Base-by-base conservation (phyloP, 805 yeast species). In the Candida anglica region DNA sequence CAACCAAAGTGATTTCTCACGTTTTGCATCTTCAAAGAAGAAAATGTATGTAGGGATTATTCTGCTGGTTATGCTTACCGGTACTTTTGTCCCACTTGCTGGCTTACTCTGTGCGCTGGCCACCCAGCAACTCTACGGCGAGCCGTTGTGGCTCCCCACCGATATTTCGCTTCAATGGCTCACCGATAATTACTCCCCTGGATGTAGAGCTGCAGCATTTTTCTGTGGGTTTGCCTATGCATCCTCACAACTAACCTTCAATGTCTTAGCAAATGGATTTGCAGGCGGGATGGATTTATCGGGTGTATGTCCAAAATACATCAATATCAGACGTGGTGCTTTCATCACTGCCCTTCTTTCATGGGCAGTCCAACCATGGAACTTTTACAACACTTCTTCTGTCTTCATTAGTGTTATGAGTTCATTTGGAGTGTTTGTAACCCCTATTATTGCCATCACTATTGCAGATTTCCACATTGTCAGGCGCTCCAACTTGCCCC, bases 81-180 rank as follows among this genome's bases (percentile, higher is more conserved):
- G 42, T 8, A 39, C 42, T 16, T 39, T 39, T 19, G 42, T 36
- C 10, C 42, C 42, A 2, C 22, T 39, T 8, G 40, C 40, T 4
- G 94, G 95, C 49, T 77, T 85, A 34, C 58, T 85, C 33, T 82
- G 84, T 19, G 77, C 89, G 11, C 79, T 89, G 4, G 82, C 93
- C 1, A 79, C 88, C 4, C 65, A 75, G 22, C 52, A 66, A 5
- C 50, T 82, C 44, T 83, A 75, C 50, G 81, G 80, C 15, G 72
- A 66, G 36, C 71, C 83, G 21, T 73, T 73, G 50, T 85, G 95
- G 95, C 73, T 79, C 31, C 95, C 95, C 15, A 37, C 40, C 13
- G 40, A 37, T 19, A 37, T 37, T 19, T 28, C 27, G 8, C n/a
- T 37, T 5, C 28, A 19, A 20, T 37, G 40, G 40, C 13, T 37